phyloP scores from a whole-genome alignment of 2,329 filamentous ascomycete species.

The Juglanconis juglandina region DNA sequence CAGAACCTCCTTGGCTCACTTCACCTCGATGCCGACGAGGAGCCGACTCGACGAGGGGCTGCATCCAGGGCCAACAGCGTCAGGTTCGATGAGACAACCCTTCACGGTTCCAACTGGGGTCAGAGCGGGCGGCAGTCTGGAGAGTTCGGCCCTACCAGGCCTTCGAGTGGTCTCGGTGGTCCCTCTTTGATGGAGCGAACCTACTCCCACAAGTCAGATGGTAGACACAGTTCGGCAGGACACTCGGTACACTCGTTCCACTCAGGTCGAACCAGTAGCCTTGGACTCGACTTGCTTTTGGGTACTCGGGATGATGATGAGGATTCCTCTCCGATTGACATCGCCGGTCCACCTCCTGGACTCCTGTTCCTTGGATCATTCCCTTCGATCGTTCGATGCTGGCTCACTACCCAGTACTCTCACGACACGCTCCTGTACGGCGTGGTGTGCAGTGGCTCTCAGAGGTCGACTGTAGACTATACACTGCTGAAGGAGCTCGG shows the following conservation, averaged over 20 bases:
- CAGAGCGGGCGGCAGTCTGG: slow-evolving; percentile 78
- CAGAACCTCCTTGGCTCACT: slow-evolving; percentile 76
- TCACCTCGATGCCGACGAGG: slow-evolving; percentile 82
- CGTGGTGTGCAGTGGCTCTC: slow-evolving; percentile 87
- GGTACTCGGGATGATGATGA: slow-evolving; percentile 49
- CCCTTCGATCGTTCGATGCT: slow-evolving; percentile 92
- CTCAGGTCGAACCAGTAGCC: slow-evolving; percentile 82
- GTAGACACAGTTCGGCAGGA: slow-evolving; percentile 88
- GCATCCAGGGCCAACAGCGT: slow-evolving; percentile 95
- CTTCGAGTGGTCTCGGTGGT: slow-evolving; percentile 73
- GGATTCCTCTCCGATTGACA: slow-evolving; percentile 60
- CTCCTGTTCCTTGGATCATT: slow-evolving; percentile 84
- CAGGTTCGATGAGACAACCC: slow-evolving; percentile 91
- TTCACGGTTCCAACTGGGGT: slow-evolving; percentile 80
- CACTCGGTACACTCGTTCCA: slow-evolving; percentile 66
- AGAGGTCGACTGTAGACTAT: slow-evolving; percentile 77
- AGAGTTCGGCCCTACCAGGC: slow-evolving; percentile 74
- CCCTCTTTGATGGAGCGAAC: slow-evolving; percentile 85
- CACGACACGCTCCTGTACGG: slow-evolving; percentile 88
- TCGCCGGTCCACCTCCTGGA: slow-evolving; percentile 74
- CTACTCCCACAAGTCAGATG: slow-evolving; percentile 92
- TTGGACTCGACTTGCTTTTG: slow-evolving; percentile 73
- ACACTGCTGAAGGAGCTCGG: slow-evolving; percentile 72
- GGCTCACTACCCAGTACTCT: slow-evolving; percentile 86
- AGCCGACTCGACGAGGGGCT: slow-evolving; percentile 77